Percentiles rank a stretch among this genome's conserved stretches.
Conservation (phyloP, 305 asterid species). For the Solanum hybrid region DNA sequence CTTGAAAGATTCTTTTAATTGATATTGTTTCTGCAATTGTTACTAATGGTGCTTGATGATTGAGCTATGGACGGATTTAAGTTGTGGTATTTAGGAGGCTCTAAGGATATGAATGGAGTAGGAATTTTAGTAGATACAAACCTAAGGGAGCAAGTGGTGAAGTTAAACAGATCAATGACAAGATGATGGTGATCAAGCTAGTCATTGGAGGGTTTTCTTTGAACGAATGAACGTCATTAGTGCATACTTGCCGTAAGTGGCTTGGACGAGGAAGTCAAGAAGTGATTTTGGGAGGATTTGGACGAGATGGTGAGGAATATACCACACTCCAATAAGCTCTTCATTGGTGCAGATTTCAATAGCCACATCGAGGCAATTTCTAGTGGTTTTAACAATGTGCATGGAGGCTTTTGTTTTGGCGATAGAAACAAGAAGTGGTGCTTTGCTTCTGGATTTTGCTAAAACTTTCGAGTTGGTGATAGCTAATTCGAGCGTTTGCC, state of each 20-base stretch:
- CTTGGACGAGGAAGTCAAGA: neutral
- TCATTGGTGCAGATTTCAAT: neutral
- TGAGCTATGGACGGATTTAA: neutral
- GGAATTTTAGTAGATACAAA: neutral
- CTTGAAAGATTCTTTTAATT: neutral
- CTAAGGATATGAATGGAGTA: neutral
- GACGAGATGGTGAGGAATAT: neutral
- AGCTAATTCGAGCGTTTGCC: neutral
- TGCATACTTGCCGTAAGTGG: neutral
- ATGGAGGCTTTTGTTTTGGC: neutral
- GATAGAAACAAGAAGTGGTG: neutral
- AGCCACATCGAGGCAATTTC: neutral
- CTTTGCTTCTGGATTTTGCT: neutral
- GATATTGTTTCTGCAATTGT: neutral
- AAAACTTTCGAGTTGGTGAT: neutral
- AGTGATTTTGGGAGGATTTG: neutral
- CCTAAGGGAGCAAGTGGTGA: neutral
- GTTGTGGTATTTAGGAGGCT: neutral
- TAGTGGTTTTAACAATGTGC: neutral
- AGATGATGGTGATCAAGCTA: neutral
- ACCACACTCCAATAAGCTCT: neutral
- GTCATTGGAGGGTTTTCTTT: neutral
- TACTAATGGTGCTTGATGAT: neutral
- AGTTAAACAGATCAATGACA: neutral
- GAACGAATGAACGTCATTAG: neutral